Percentiles rank a stretch among this genome's conserved stretches.
Evolutionary conservation across 495 filamentous ascomycete species (phyloP).

Genomic region (Polyplosphaeria fusca): DNA sequence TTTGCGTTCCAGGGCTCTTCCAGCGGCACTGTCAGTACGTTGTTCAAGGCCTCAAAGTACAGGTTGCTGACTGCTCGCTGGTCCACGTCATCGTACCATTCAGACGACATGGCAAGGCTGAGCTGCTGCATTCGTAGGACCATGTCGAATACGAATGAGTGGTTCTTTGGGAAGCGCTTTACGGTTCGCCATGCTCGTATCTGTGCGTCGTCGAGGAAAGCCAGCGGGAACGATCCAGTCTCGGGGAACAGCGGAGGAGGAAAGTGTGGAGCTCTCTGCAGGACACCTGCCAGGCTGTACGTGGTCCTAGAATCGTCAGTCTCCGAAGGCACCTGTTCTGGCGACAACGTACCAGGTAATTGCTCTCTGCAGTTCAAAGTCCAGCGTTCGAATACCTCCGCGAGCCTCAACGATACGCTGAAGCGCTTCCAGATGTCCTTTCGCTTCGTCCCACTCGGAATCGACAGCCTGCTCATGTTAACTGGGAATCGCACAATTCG

Average conservation of each 20-base stretch:
- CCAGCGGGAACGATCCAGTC: slow-evolving; percentile 9
- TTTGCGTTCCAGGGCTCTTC: slow-evolving; percentile 25
- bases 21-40: background rate
- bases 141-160: slow-evolving; percentile 24
- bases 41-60: slow-evolving; percentile 27
- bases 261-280: slow-evolving; percentile 16
- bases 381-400: slow-evolving; percentile 17
- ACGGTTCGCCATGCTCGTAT: slow-evolving; percentile 29
- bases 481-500: background rate
- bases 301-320: slow-evolving; percentile 14
- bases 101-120: slow-evolving; percentile 9
- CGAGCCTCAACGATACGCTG: slow-evolving; percentile 13
- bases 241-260: slow-evolving; percentile 7
- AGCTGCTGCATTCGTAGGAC: slow-evolving; percentile 23
- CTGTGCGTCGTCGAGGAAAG: slow-evolving; percentile 25
- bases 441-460: slow-evolving; percentile 22
- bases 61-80: slow-evolving; percentile 21
- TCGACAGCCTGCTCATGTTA: slow-evolving; percentile 16
- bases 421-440: slow-evolving; percentile 26
- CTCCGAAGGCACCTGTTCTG: background rate
- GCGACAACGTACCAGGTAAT: slow-evolving; percentile 15
- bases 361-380: slow-evolving; percentile 26
- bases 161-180: slow-evolving; percentile 28
- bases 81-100: slow-evolving; percentile 20
- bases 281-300: slow-evolving; percentile 10